Conservation (phyloP, 225 moss, liverwort and hornwort genomes). For the Polytrichum formosum region DNA sequence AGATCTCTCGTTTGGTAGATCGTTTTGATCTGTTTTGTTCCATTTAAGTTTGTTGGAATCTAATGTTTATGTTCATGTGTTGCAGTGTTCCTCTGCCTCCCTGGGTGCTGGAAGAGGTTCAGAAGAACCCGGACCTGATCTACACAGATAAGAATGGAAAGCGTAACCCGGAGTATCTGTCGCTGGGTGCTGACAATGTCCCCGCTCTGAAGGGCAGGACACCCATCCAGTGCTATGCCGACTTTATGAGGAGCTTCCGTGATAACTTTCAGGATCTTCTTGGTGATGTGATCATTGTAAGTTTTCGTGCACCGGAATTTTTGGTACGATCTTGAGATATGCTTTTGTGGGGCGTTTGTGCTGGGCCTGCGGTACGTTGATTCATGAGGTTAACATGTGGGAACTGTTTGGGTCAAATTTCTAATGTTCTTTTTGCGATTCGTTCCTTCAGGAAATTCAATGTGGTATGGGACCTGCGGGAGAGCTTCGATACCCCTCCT, state of each 20-base stretch:
- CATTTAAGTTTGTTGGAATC: background rate
- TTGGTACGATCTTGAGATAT: no score
- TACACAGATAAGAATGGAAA: conserved; percentile 61
- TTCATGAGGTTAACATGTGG: no score
- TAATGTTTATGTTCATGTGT: background rate
- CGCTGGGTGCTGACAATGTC: conserved; percentile 62
- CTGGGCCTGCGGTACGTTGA: no score
- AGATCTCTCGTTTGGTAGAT: no score
- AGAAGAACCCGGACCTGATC: conserved; percentile 49
- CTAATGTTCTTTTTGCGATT: background rate
- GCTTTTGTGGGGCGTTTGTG: no score
- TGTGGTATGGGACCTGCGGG: conserved; percentile 86
- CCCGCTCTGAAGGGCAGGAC: conserved; percentile 64
- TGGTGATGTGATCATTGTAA: conserved; percentile 67
- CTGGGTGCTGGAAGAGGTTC: conserved; percentile 66
- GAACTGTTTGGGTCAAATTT: no score
- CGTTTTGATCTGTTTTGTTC: no score
- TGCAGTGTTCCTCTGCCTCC: conserved; percentile 54
- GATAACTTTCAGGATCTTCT: conserved; percentile 58
- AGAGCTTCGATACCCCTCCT: conserved; percentile 69
- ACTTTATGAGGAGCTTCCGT: conserved; percentile 79
- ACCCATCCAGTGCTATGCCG: conserved; percentile 65
- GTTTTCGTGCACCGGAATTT: background rate
- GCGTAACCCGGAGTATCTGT: conserved; percentile 65
- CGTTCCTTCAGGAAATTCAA: conserved; percentile 56